Conservation (phyloP, 257 asterid genomes). For the Solanum chmielewskii region DNA sequence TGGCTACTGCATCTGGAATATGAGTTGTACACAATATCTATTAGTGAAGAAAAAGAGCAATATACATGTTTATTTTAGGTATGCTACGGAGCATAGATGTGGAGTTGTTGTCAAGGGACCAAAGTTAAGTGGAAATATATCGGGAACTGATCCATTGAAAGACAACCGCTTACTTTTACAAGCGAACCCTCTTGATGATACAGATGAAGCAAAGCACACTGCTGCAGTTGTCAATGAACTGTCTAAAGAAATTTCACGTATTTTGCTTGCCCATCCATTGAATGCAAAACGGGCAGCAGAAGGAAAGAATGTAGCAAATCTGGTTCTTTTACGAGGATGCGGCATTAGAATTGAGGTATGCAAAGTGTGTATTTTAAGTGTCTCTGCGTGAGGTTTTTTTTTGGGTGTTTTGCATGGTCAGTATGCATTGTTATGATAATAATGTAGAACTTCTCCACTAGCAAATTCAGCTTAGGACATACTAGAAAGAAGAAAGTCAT, state of each 20-base stretch:
- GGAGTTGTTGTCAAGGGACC: slow-evolving; percentile 99
- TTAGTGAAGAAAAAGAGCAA: background rate
- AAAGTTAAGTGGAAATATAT: slow-evolving; percentile 87
- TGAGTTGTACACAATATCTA: background rate
- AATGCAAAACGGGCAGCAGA: slow-evolving; percentile 66
- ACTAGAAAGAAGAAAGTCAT: background rate
- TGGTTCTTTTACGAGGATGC: slow-evolving; percentile 90
- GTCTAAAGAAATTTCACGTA: slow-evolving; percentile 74
- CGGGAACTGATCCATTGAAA: slow-evolving; percentile 95
- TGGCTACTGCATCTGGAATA: background rate
- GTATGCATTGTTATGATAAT: background rate
- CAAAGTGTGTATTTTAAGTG: background rate
- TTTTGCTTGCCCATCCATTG: slow-evolving; percentile 67
- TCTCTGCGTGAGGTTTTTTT: background rate
- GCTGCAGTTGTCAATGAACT: slow-evolving; percentile 79
- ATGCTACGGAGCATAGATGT: slow-evolving; percentile 99
- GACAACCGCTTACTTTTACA: slow-evolving; percentile 76
- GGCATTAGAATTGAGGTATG: slow-evolving; percentile 96
- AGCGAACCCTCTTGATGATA: slow-evolving; percentile 79
- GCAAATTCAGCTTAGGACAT: background rate
- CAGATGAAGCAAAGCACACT: slow-evolving; percentile 79
- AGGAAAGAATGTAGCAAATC: slow-evolving; percentile 82
- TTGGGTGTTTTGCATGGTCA: background rate
- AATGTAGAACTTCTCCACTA: background rate
- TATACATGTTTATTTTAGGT: slow-evolving; percentile 30